Percentiles rank a stretch among this genome's conserved stretches.
Evolutionary conservation across 2,329 filamentous ascomycete genomes (phyloP).

Genomic region (Ascochyta koolunga): DNA sequence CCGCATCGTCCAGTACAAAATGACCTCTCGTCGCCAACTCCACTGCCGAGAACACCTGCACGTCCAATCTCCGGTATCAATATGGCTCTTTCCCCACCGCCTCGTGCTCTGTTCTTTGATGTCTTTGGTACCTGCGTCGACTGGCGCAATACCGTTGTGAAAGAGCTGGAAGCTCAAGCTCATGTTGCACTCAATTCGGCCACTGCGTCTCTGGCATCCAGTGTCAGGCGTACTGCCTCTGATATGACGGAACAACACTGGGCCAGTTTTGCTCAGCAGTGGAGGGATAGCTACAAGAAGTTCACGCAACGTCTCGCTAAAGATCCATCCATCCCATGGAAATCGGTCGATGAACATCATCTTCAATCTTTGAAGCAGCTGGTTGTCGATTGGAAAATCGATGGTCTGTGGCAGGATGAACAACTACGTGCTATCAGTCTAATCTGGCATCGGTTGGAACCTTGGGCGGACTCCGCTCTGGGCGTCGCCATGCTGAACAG

Average conservation of each 20-base stretch:
- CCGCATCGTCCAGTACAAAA: constrained; percentile 17
- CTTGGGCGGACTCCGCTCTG: constrained; percentile 69
- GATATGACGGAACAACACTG: constrained; percentile 65
- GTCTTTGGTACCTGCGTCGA: constrained; percentile 82
- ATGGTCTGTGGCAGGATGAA: constrained; percentile 61
- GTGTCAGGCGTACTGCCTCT: constrained; percentile 56
- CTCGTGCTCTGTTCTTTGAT: constrained; percentile 72
- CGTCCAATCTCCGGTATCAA: constrained; percentile 16
- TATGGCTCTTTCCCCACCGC: constrained; percentile 36
- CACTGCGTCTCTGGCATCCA: constrained; percentile 53
- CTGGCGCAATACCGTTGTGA: constrained; percentile 72
- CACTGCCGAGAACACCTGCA: constrained; percentile 9
- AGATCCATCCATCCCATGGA: constrained; percentile 57
- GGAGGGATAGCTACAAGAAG: constrained; percentile 67
- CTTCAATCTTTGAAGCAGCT: constrained; percentile 65
- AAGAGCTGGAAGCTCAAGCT: constrained; percentile 62
- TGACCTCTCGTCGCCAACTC: constrained; percentile 19
- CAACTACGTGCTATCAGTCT: constrained; percentile 55
- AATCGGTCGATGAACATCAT: constrained; percentile 76
- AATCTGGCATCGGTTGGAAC: constrained; percentile 73
- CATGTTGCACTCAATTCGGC: constrained; percentile 55
- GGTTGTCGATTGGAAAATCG: constrained; percentile 62
- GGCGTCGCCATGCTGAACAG: constrained; percentile 63
- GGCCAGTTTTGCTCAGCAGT: constrained; percentile 70
- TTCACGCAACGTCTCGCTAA: constrained; percentile 65